phyloP scores from a whole-genome alignment of 306 rosid genomes.

The Fragaria iinumae region DNA sequence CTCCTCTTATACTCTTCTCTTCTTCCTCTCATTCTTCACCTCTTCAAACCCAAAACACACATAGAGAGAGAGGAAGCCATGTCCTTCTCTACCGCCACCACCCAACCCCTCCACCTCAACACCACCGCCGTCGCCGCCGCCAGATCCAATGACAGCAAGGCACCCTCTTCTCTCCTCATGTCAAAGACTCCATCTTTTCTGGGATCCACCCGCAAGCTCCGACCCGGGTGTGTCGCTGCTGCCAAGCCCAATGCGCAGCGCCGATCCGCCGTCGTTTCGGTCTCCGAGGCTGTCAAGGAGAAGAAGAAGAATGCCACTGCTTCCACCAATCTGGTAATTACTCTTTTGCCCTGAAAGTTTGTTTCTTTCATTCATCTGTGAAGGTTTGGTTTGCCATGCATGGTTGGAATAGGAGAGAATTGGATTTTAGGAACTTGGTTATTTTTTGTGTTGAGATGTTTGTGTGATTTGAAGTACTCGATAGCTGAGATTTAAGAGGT shows the following conservation, averaged over 20 bases:
- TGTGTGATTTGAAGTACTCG: neutral
- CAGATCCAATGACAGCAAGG: conserved; percentile 69
- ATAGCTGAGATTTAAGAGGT: conserved; percentile 7
- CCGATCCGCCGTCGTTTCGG: conserved; percentile 56
- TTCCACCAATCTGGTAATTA: conserved; percentile 58
- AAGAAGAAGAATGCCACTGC: conserved; percentile 56
- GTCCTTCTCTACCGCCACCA: conserved; percentile 72
- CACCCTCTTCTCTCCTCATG: conserved; percentile 32
- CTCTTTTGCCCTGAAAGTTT: neutral
- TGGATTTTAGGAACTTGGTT: neutral
- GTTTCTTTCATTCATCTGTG: conserved; percentile 1
- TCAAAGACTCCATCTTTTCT: conserved; percentile 46
- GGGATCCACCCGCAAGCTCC: conserved; percentile 66
- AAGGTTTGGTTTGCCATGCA: conserved; percentile 5
- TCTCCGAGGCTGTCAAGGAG: conserved; percentile 55
- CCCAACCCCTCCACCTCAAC: conserved; percentile 54
- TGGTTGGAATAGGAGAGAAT: neutral
- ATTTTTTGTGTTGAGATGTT: neutral
- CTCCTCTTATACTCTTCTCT: conserved; percentile 12
- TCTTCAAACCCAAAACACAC: neutral
- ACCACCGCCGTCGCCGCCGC: conserved; percentile 36
- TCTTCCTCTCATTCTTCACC: neutral
- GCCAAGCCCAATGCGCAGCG: conserved; percentile 30
- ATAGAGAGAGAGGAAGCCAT: conserved; percentile 21
- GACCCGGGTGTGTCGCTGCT: conserved; percentile 34